These are phyloP conservation scores for Xylaria sp. DNA, from an alignment of 2,329 filamentous ascomycete species.

Conservation along the genomic window DNA sequence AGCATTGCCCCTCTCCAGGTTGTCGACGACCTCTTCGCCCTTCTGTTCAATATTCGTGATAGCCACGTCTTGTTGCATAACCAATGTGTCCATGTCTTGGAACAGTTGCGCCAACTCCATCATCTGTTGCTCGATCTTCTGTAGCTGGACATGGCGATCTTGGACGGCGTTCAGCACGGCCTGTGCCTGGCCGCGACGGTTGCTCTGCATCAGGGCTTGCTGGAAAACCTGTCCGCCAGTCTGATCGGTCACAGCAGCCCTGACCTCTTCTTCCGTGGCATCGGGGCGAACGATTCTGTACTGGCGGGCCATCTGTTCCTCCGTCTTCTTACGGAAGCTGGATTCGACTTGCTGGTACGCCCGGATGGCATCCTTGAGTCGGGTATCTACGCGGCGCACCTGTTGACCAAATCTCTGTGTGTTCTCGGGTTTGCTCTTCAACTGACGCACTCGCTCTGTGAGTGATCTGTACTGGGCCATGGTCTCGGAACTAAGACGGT, in stretches of 20 bases:
- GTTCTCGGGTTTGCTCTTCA: conserved; percentile 83
- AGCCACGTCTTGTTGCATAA: conserved; percentile 83
- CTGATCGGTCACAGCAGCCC: conserved; percentile 75
- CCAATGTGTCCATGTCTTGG: conserved; percentile 84
- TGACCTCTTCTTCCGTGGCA: conserved; percentile 77
- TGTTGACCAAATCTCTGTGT: conserved; percentile 78
- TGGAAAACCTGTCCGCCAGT: conserved; percentile 81
- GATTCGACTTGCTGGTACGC: conserved; percentile 82
- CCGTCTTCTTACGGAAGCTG: conserved; percentile 77
- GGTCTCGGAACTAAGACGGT: conserved; percentile 75
- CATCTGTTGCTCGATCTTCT: conserved; percentile 92
- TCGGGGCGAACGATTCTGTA: conserved; percentile 89
- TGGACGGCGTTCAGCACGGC: conserved; percentile 80
- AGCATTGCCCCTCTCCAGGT: conserved; percentile 83
- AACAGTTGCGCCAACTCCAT: conserved; percentile 86
- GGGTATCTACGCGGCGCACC: conserved; percentile 79
- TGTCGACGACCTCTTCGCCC: conserved; percentile 81
- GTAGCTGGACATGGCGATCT: conserved; percentile 82
- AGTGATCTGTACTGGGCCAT: conserved; percentile 83
- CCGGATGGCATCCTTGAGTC: conserved; percentile 80
- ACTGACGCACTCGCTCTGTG: conserved; percentile 76
- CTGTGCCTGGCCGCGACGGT: conserved; percentile 80
- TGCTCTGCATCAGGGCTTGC: conserved; percentile 82
- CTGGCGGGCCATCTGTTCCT: conserved; percentile 85
- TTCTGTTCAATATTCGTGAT: conserved; percentile 84